Conservation (phyloP, 2,329 filamentous ascomycete genomes). For the Bimuria novae-zelandiae region DNA sequence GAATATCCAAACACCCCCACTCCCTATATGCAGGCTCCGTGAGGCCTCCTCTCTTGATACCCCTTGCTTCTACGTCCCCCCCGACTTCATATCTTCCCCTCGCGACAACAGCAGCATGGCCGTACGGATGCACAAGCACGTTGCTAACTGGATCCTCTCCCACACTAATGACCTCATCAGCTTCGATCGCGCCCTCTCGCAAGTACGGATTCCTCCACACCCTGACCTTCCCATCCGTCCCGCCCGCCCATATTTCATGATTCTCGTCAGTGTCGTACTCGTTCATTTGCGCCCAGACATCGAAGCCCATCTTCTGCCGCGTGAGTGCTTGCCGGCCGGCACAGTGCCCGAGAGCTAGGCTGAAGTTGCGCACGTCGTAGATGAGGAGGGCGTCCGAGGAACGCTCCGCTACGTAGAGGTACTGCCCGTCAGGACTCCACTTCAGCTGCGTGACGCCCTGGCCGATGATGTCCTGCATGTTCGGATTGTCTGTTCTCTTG, state of each 20-base stretch:
- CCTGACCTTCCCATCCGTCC: conserved; percentile 59
- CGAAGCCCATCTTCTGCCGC: conserved; percentile 61
- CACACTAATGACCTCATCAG: conserved; percentile 40
- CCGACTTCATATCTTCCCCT: conserved; percentile 22
- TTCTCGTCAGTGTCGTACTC: conserved; percentile 29
- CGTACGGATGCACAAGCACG: conserved; percentile 30
- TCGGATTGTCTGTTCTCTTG: conserved; percentile 9
- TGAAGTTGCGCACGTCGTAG: conserved; percentile 63
- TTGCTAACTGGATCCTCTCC: conserved; percentile 24
- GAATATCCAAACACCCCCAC: conserved; percentile 31
- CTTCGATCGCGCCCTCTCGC: conserved; percentile 38
- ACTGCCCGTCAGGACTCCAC: conserved; percentile 63
- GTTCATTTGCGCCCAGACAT: conserved; percentile 49
- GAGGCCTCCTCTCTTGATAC: conserved; percentile 17
- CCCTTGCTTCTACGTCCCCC: not conserved
- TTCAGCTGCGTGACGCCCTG: conserved; percentile 59
- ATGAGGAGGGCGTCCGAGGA: conserved; percentile 60
- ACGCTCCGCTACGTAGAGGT: conserved; percentile 63
- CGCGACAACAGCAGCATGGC: conserved; percentile 29
- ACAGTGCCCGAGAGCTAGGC: conserved; percentile 57
- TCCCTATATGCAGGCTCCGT: conserved; percentile 20
- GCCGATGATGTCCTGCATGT: conserved; percentile 39
- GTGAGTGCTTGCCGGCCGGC: conserved; percentile 50
- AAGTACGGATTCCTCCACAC: conserved; percentile 42
- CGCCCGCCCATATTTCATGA: conserved; percentile 64